A percentile compares a stretch with the other conserved stretches of the same genome.
These are phyloP conservation scores for Darksidea phi DNA, from an alignment of 495 filamentous ascomycete species.

Conservation along the genomic window DNA sequence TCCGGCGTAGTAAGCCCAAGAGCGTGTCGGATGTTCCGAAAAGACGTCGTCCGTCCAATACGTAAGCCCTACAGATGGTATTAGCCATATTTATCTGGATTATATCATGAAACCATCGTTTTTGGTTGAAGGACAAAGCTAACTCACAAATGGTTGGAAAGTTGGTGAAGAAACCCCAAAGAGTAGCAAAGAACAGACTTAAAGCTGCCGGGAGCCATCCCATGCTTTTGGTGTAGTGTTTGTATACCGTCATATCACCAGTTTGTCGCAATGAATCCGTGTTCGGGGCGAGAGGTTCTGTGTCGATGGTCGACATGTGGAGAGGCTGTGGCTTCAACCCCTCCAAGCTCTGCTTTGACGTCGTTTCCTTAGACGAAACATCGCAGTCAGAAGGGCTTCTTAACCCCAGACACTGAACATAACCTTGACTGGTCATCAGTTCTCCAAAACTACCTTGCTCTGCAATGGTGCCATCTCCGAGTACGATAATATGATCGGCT, in stretches of 20 bases:
- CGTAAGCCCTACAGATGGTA: constrained; percentile 35
- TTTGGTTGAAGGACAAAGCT: too few species aligned
- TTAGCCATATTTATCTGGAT: too few species aligned
- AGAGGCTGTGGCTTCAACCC: not conserved
- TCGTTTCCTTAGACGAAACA: not conserved
- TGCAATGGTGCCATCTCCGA: constrained; percentile 78
- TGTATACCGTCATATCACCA: constrained; percentile 41
- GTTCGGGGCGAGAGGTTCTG: not conserved
- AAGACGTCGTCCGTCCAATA: constrained; percentile 43
- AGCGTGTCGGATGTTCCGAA: constrained; percentile 35
- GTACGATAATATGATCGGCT: constrained; percentile 93
- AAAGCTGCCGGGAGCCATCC: constrained; percentile 26
- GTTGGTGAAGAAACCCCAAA: constrained; percentile 43
- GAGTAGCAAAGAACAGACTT: constrained; percentile 30
- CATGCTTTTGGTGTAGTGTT: constrained; percentile 45
- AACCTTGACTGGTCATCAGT: constrained; percentile 56
- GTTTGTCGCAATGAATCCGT: constrained; percentile 24
- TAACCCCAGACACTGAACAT: constrained; percentile 1
- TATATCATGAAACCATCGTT: too few species aligned
- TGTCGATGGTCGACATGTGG: not conserved
- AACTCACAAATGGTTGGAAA: constrained; percentile 30
- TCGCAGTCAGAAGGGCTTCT: too few species aligned
- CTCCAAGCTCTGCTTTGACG: not conserved
- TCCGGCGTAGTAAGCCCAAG: constrained; percentile 41
- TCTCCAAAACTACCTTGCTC: constrained; percentile 80